Evolutionary conservation across 75 land plant genomes (phyloP).

Genomic region (Picea sitchensis): DNA sequence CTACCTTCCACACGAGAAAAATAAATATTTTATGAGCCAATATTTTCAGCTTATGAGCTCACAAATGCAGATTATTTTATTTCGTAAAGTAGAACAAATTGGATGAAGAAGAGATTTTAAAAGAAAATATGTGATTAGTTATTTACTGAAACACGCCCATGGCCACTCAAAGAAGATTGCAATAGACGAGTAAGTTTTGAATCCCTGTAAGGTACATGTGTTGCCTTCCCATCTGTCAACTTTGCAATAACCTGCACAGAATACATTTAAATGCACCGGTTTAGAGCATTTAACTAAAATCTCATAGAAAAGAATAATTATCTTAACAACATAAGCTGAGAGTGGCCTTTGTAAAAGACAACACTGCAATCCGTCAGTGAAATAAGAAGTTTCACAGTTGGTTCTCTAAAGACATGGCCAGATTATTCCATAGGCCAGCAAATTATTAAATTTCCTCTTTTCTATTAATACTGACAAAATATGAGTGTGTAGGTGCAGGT

Average conservation of each 20-base stretch:
- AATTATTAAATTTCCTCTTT: not conserved
- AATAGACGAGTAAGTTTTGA: constrained; percentile 95
- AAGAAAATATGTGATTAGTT: not conserved
- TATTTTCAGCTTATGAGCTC: not conserved
- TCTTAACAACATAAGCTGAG: not conserved
- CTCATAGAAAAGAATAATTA: not conserved
- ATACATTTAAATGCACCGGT: constrained; percentile 28
- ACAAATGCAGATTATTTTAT: not conserved
- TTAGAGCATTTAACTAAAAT: not conserved
- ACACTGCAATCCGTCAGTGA: not conserved
- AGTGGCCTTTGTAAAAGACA: not conserved
- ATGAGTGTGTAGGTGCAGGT: not conserved
- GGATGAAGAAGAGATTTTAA: not conserved
- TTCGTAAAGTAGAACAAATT: not conserved
- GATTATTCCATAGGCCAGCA: not conserved
- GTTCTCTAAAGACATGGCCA: not conserved
- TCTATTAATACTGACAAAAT: not conserved
- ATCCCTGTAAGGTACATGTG: constrained; percentile 98
- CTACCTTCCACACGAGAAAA: not conserved
- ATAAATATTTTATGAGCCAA: not conserved
- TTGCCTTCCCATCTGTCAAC: constrained; percentile 90
- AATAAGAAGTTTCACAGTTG: not conserved
- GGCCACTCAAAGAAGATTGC: constrained; percentile 96
- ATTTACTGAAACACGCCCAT: constrained; percentile 96
- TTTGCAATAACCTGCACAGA: constrained; percentile 86